These are phyloP conservation scores for Lactarius hengduanensis DNA, from an alignment of 768 basidiomycete species.

Conservation along the genomic window DNA sequence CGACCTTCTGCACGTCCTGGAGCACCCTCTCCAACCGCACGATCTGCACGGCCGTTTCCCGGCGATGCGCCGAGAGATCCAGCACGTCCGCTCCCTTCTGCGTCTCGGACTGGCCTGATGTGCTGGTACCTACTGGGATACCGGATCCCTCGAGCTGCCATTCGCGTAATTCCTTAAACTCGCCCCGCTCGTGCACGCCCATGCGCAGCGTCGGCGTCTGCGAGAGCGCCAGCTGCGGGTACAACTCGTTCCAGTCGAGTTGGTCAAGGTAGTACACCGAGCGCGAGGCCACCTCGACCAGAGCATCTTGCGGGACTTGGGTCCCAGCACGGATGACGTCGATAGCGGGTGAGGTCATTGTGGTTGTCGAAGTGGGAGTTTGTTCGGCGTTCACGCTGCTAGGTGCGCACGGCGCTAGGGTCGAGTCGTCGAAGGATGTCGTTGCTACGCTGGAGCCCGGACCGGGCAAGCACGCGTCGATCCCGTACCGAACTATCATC, in stretches of 20 bases:
- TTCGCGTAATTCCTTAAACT: slow-evolving; percentile 52
- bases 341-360: background rate
- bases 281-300: slow-evolving; percentile 39
- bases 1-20: slow-evolving; percentile 20
- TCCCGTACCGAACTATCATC: slow-evolving; percentile 57
- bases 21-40: slow-evolving; percentile 18
- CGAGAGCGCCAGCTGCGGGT: slow-evolving; percentile 67
- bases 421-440: slow-evolving; percentile 24
- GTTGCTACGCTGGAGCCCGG: background rate
- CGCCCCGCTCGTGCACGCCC: slow-evolving; percentile 55
- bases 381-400: slow-evolving; percentile 24
- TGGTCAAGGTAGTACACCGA: slow-evolving; percentile 27
- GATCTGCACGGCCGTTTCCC: slow-evolving; percentile 1
- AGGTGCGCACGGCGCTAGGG: slow-evolving; percentile 27
- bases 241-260: slow-evolving; percentile 58
- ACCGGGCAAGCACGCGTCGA: slow-evolving; percentile 40
- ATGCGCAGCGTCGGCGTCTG: slow-evolving; percentile 62
- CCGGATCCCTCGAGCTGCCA: slow-evolving; percentile 32
- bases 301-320: slow-evolving; percentile 22
- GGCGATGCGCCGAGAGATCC: slow-evolving; percentile 9
- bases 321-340: slow-evolving; percentile 22
- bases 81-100: background rate
- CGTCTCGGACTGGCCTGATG: slow-evolving; percentile 2
- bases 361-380: background rate
- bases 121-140: no score